Conservation (phyloP, 1,139 yeast species). For the Scheffersomyces stambukii region DNA sequence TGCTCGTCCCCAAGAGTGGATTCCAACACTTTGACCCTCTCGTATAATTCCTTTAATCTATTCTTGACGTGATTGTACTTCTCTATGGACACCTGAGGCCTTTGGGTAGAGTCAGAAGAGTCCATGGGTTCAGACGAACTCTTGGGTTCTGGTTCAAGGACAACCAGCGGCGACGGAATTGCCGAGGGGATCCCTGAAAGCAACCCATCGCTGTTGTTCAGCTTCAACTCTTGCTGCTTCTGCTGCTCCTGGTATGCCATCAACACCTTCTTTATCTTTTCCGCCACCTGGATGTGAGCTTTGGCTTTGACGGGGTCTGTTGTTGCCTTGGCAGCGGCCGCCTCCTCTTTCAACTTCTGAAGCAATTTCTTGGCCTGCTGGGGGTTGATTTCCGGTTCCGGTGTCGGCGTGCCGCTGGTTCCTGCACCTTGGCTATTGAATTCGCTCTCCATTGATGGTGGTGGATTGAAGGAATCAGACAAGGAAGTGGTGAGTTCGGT, state of each 20-base stretch:
- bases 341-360: conserved; percentile 49
- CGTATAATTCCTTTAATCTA: conserved; percentile 38
- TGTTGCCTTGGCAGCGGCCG: conserved; percentile 56
- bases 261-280: conserved; percentile 53
- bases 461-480: too few species aligned
- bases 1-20: conserved; percentile 18
- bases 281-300: conserved; percentile 64
- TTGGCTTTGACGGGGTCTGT: conserved; percentile 58
- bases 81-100: conserved; percentile 29
- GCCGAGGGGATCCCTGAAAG: neutral
- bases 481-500: too few species aligned
- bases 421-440: neutral
- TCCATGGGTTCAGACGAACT: neutral
- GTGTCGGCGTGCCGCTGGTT: conserved; percentile 8
- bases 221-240: conserved; percentile 14
- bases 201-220: neutral
- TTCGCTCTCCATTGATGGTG: conserved; percentile 1
- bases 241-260: conserved; percentile 41
- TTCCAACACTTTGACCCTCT: conserved; percentile 28
- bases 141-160: neutral
- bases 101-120: neutral
- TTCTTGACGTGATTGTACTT: conserved; percentile 39
- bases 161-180: neutral
- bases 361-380: conserved; percentile 9
- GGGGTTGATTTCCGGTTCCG: conserved; percentile 13